Conservation (phyloP, 257 asterid genomes). For the Marsdenia floribunda region DNA sequence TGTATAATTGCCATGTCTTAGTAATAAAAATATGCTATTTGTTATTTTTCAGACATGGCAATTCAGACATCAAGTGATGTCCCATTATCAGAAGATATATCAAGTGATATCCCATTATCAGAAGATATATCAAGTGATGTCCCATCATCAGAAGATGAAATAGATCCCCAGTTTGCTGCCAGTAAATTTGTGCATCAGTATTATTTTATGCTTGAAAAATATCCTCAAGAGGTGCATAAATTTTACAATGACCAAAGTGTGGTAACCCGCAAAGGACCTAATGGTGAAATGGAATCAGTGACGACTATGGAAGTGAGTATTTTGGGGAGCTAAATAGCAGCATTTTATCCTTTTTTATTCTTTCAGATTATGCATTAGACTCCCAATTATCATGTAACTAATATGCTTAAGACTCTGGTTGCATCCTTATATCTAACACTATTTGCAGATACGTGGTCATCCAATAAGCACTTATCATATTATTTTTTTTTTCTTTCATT, state of each 20-base stretch:
- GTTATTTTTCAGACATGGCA: constrained; percentile 40
- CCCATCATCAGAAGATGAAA: constrained; percentile 3
- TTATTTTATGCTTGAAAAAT: constrained; percentile 26
- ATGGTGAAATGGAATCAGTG: constrained; percentile 28
- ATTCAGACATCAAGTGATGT: not conserved
- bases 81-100: not conserved
- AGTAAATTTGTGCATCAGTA: constrained; percentile 35
- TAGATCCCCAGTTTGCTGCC: constrained; percentile 25
- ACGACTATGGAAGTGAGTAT: constrained; percentile 40
- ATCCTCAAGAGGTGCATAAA: constrained; percentile 33
- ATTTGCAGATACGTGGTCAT: not conserved
- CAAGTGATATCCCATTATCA: not conserved
- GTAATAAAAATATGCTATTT: not conserved
- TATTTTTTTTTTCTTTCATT: too few species aligned
- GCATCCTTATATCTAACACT: not conserved
- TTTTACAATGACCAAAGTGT: constrained; percentile 49
- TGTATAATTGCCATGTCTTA: not conserved
- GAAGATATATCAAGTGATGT: constrained; percentile 1
- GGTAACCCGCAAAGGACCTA: constrained; percentile 33
- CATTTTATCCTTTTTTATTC: not conserved
- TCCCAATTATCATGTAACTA: too few species aligned
- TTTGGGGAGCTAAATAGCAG: not conserved
- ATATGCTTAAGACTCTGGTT: not conserved
- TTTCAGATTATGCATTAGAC: not conserved
- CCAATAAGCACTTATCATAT: not conserved